Evolutionary conservation across 1,284 basidiomycete genomes (phyloP), one percentile per base, ranked within the genome.

Genomic region (Heterobasidion irregulare): DNA sequence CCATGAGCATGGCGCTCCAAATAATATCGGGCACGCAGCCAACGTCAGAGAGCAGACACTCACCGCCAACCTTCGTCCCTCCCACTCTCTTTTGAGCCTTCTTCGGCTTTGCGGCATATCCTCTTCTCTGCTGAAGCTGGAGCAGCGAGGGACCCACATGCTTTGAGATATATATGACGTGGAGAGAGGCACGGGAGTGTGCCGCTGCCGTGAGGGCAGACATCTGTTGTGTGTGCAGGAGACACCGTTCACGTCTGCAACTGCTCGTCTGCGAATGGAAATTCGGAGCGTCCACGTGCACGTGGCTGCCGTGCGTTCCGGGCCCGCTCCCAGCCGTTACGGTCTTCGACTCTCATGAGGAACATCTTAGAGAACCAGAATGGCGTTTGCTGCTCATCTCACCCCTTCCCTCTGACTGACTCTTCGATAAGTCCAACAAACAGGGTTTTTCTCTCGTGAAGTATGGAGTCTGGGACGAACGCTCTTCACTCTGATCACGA

Each of bases 81-180:
- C 46, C 44, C 47, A 54, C 54, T 49, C 52, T 59, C 26, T 45
- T 13, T 8, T 48, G 2, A 7, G 32, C 52, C 26, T 59, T 59
- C 49, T 53, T 57, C 7, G 50, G 52, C 36, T 59, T 18, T 36
- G 55, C 50, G 8, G 59, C 59, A 49, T 60, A 60, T 32, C 33
- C 48, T 16, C 59, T 59, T 4, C 43, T 32, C 38, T 60, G 53
- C 15, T 49, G 47, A 4, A 32, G 41, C 10, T 47, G 26, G 15
- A 26, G 10, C n/a, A 55, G 13, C 6, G 48, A 55, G 8, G 52
- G 19, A 0, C 55, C 56, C 8, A n/a, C 53, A n/a, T 43, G 19
- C 10, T 44, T 19, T 8, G 59, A 50, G 8, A 51, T 13, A 38
- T 48, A 49, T 1, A 41, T 9, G n/a, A n/a, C 9, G 26, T 33